Conservation (phyloP, 768 basidiomycete genomes). For the Omphalotus guepiniiformis region DNA sequence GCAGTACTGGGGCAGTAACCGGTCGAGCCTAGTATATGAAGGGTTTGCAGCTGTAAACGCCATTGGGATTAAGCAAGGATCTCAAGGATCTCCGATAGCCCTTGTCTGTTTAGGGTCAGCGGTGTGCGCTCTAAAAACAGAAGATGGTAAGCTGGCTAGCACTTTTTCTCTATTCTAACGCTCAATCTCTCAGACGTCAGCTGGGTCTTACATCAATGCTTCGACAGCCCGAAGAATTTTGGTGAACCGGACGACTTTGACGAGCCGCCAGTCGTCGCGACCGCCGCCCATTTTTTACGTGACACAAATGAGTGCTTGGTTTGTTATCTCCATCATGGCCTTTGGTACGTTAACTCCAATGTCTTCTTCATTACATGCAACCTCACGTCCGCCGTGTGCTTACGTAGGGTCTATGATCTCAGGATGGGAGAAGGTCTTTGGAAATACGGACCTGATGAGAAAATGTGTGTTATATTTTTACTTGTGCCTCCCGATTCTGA, state of each 20-base stretch:
- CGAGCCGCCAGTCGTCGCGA: not conserved
- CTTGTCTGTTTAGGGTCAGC: not conserved
- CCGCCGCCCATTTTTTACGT: not conserved
- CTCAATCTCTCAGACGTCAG: not conserved
- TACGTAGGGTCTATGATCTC: too few species aligned
- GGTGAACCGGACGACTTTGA: not conserved
- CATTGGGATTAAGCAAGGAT: not conserved
- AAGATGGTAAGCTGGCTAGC: not conserved
- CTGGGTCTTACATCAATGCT: not conserved
- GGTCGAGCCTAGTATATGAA: not conserved
- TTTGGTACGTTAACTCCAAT: not conserved
- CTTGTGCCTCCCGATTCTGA: too few species aligned
- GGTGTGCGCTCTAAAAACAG: not conserved
- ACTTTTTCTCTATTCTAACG: not conserved
- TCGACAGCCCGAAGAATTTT: not conserved
- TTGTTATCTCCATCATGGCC: not conserved
- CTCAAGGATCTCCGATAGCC: too few species aligned
- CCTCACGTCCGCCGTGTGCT: too few species aligned
- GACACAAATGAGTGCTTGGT: not conserved
- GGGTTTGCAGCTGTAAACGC: not conserved
- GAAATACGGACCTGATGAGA: too few species aligned
- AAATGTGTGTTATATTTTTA: too few species aligned
- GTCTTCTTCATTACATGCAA: too few species aligned
- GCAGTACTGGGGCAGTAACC: not conserved
- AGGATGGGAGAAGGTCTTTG: too few species aligned